Evolutionary conservation across 2,329 filamentous ascomycete genomes (phyloP).

Genomic region (Alternaria triticimaculans): DNA sequence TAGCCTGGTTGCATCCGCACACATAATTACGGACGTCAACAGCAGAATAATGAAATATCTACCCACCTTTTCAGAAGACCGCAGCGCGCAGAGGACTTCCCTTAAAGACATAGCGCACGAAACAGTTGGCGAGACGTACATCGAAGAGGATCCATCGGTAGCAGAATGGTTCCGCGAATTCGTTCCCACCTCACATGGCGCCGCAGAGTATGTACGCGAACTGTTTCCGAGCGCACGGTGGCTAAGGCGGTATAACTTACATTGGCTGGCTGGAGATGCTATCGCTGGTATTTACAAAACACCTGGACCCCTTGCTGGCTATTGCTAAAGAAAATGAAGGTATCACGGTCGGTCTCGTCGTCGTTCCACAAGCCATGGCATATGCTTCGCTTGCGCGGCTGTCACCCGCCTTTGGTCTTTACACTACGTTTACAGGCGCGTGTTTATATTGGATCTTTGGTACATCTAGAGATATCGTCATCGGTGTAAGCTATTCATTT

Average conservation of each 20-base stretch:
- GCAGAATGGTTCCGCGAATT: slow-evolving; percentile 36
- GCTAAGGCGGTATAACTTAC: slow-evolving; percentile 37
- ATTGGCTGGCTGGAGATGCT: slow-evolving; percentile 40
- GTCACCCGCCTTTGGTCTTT: slow-evolving; percentile 80
- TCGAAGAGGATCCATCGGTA: slow-evolving; percentile 40
- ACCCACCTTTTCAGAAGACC: slow-evolving; percentile 20
- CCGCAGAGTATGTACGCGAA: slow-evolving; percentile 30
- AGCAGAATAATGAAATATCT: slow-evolving; percentile 16
- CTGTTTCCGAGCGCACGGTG: slow-evolving; percentile 40
- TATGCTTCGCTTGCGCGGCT: slow-evolving; percentile 85
- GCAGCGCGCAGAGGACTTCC: slow-evolving; percentile 17
- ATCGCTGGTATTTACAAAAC: slow-evolving; percentile 34
- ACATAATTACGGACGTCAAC: background rate
- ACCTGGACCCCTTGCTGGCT: background rate
- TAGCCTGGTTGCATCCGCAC: background rate
- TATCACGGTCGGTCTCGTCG: slow-evolving; percentile 74
- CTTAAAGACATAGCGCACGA: slow-evolving; percentile 27
- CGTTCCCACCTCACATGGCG: slow-evolving; percentile 30
- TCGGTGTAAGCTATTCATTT: slow-evolving; percentile 69
- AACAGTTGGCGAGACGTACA: slow-evolving; percentile 29
- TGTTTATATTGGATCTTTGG: slow-evolving; percentile 96
- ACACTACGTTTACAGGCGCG: slow-evolving; percentile 94
- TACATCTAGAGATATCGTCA: slow-evolving; percentile 97
- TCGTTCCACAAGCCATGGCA: slow-evolving; percentile 94
- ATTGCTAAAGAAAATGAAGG: slow-evolving; percentile 14